phyloP scores from a whole-genome alignment of 768 basidiomycete species.

The Leccinum longicurvipes region DNA sequence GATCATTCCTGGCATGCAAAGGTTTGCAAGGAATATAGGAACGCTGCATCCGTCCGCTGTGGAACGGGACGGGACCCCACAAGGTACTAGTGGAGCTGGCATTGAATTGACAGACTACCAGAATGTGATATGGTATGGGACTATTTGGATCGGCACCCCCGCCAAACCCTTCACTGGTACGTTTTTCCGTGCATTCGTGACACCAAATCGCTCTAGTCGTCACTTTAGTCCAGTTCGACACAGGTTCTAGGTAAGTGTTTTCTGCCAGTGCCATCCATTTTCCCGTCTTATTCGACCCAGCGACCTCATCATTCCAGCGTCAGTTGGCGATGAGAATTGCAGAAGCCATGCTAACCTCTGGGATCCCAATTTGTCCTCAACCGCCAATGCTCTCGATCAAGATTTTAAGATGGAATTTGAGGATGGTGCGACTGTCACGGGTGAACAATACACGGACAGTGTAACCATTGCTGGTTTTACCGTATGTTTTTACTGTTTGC shows the following conservation, averaged over 20 bases:
- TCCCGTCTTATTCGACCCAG: no score
- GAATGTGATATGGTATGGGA: neutral
- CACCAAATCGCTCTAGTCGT: neutral
- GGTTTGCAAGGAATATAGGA: neutral
- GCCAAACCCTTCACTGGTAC: neutral
- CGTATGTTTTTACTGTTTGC: no score
- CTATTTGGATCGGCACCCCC: neutral
- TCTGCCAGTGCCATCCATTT: neutral
- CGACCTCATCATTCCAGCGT: no score
- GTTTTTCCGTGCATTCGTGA: no score
- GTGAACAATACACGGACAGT: no score
- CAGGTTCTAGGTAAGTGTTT: neutral
- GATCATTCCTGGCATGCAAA: neutral
- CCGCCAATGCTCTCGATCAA: no score
- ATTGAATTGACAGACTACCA: neutral
- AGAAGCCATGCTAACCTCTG: no score
- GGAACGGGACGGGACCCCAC: neutral
- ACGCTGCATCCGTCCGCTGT: neutral
- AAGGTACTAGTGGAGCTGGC: neutral
- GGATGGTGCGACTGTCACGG: no score
- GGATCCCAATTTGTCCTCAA: no score
- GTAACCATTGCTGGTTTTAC: no score
- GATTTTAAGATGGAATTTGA: no score
- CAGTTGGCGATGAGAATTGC: no score
- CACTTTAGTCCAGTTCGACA: neutral